phyloP scores from a whole-genome alignment of 768 basidiomycete genomes.

The Amanita pallidorosea region DNA sequence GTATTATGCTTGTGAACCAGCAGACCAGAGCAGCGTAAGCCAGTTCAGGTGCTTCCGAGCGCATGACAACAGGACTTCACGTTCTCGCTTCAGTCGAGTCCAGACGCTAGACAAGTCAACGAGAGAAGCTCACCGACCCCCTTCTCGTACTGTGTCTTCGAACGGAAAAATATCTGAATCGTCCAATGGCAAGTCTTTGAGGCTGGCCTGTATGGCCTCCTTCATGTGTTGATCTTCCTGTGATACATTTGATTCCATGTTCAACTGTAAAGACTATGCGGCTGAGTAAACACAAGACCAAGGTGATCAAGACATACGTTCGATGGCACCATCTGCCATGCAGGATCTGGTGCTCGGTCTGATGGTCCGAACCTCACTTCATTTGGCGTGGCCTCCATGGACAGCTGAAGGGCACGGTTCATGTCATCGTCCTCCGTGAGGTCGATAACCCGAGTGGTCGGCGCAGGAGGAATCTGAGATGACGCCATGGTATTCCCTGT shows the following conservation, averaged over 20 bases:
- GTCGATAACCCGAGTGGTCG: slow-evolving; percentile 38
- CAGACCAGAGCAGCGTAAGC: slow-evolving; percentile 52
- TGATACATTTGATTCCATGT: slow-evolving; percentile 21
- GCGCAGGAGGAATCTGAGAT: slow-evolving; percentile 13
- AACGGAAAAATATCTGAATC: slow-evolving; percentile 39
- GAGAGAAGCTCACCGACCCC: slow-evolving; percentile 37
- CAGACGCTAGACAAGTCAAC: background rate
- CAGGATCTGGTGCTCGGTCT: slow-evolving; percentile 49
- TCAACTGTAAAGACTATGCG: slow-evolving; percentile 17
- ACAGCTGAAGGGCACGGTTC: slow-evolving; percentile 41
- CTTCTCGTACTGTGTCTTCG: slow-evolving; percentile 43
- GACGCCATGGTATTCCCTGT: slow-evolving; percentile 12
- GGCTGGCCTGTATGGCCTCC: slow-evolving; percentile 63
- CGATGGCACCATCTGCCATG: slow-evolving; percentile 62
- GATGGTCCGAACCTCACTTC: slow-evolving; percentile 45
- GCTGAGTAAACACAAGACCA: slow-evolving; percentile 1
- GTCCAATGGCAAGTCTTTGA: slow-evolving; percentile 44
- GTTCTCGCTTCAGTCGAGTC: background rate
- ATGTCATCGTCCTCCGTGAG: slow-evolving; percentile 51
- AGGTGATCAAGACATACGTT: slow-evolving; percentile 32
- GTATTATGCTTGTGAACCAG: background rate
- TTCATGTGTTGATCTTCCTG: slow-evolving; percentile 55
- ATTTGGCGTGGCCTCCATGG: slow-evolving; percentile 31
- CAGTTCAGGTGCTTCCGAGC: slow-evolving; percentile 38
- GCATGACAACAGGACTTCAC: slow-evolving; percentile 59